A percentile compares a stretch with the other conserved stretches of the same genome.
Conservation (phyloP, 2,329 filamentous ascomycete species). For the Colletotrichum sansevieriae region DNA sequence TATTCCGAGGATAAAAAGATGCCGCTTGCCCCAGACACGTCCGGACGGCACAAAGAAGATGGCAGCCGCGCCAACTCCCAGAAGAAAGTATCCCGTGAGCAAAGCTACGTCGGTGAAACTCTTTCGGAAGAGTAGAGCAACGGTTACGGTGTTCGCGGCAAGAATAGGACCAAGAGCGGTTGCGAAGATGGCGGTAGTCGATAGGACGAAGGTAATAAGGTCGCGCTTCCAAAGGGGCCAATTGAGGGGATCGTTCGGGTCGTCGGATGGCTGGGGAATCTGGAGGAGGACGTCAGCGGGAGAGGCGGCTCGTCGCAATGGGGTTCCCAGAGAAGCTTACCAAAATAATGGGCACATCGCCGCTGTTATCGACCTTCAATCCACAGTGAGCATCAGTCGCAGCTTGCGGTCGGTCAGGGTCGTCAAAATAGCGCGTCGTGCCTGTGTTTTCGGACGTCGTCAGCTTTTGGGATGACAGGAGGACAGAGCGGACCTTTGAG, state of each 20-base stretch:
- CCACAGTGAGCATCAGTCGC: slow-evolving; percentile 56
- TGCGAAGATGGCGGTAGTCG: slow-evolving; percentile 84
- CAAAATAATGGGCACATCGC: slow-evolving; percentile 79
- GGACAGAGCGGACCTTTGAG: slow-evolving; percentile 18
- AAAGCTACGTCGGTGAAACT: slow-evolving; percentile 83
- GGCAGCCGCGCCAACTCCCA: slow-evolving; percentile 84
- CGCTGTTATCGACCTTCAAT: slow-evolving; percentile 80
- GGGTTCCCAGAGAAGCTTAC: slow-evolving; percentile 57
- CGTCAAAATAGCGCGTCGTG: slow-evolving; percentile 75
- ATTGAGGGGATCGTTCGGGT: slow-evolving; percentile 87
- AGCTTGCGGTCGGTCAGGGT: slow-evolving; percentile 62
- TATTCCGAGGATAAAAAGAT: slow-evolving; percentile 85
- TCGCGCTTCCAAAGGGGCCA: slow-evolving; percentile 93
- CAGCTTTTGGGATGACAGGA: slow-evolving; percentile 22
- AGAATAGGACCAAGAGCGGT: slow-evolving; percentile 88
- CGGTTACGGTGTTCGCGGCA: slow-evolving; percentile 86
- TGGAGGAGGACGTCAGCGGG: slow-evolving; percentile 42
- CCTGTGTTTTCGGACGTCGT: slow-evolving; percentile 53
- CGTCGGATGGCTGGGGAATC: slow-evolving; percentile 87
- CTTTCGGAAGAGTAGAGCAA: slow-evolving; percentile 74
- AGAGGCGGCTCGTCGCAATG: neutral
- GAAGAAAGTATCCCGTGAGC: slow-evolving; percentile 87
- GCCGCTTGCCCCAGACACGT: slow-evolving; percentile 92
- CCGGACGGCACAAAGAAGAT: slow-evolving; percentile 90
- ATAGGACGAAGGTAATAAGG: slow-evolving; percentile 82